These are phyloP conservation scores for Centella asiatica DNA, from an alignment of 129 eudicot species.

Conservation along the genomic window DNA sequence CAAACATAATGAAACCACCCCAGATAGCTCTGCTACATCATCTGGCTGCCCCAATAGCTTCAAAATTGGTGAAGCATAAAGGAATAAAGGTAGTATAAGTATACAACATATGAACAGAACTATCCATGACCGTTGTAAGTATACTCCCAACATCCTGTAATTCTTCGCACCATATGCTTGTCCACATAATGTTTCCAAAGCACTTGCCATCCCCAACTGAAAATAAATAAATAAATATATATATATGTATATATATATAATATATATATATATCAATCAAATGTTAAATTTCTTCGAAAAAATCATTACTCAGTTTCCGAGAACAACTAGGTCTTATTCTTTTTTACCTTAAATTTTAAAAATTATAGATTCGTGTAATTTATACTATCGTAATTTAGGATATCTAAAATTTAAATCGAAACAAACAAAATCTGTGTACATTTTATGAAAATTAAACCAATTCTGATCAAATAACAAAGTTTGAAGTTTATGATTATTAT, in stretches of 20 bases:
- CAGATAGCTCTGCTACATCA: constrained; percentile 71
- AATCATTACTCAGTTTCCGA: no score
- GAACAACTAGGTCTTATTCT: no score
- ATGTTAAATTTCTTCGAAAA: no score
- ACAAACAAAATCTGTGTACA: no score
- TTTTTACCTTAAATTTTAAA: no score
- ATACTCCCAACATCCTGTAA: constrained; percentile 66
- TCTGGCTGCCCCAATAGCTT: constrained; percentile 64
- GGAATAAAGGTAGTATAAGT: constrained; percentile 36
- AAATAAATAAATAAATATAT: not conserved
- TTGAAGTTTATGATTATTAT: no score
- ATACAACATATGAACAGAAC: constrained; percentile 50
- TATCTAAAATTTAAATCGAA: not conserved
- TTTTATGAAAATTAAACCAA: no score
- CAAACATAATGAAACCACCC: constrained; percentile 37
- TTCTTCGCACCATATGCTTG: constrained; percentile 86
- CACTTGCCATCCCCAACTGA: constrained; percentile 92
- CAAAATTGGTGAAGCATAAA: constrained; percentile 60
- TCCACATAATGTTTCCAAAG: constrained; percentile 81
- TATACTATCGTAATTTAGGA: not conserved
- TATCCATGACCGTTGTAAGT: constrained; percentile 83
- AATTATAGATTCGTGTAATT: not conserved
- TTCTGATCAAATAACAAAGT: no score
- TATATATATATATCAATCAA: no score
- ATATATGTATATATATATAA: no score